Base-by-base conservation (phyloP, 148 eudicot species). In the Rhododendron williamsianum region DNA sequence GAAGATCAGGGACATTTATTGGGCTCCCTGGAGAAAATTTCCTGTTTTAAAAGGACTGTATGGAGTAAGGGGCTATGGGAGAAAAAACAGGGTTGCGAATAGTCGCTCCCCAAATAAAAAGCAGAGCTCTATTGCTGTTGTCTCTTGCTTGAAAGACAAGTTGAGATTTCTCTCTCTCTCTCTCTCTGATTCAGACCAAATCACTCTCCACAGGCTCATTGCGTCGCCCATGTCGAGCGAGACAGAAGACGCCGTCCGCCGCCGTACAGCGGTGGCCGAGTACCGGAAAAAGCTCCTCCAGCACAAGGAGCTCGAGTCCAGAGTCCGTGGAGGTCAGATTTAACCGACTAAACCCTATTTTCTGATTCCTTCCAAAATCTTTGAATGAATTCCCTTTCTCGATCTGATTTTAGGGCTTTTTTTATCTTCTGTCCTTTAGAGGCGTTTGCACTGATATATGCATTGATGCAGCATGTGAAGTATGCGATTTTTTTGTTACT, bases 291-390 rank as follows among this genome's bases (percentile, higher is more conserved):
- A 94, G 90, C 90, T 93, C 0, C 96, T 95, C 35, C 92, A 88
- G 81, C 97, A 94, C 73, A 94, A 93, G 36, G 98, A 94, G 84
- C 93, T 95, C 82, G 98, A 95, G 30, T 92, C 96, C 80, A 89
- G 97, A 8, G 94, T 90, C 82, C 92, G 97, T 35, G 89, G 91
- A 90, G 97, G 99, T 96, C 12, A 27, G 81, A 30, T 77, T 81
- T 82, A 36, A 16, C 30, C 15, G 21, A 25, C 10, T 30, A 58
- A 80, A 84, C 89, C 91, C 90, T 87, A 80, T 72, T 82, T 88
- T 84, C 27, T 51, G 13, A 12, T 27, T 72, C 60, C 51, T 38
- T 30, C 6, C 35, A 5, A 25, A 72, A 43, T 73, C 30, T 84
- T 21, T 19, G 21, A 7, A 73, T 16, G 10, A 33, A n/a, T 5